Evolutionary conservation across 805 yeast species (phyloP), one percentile per base, ranked within the genome.

Genomic region (Candida ortonii): DNA sequence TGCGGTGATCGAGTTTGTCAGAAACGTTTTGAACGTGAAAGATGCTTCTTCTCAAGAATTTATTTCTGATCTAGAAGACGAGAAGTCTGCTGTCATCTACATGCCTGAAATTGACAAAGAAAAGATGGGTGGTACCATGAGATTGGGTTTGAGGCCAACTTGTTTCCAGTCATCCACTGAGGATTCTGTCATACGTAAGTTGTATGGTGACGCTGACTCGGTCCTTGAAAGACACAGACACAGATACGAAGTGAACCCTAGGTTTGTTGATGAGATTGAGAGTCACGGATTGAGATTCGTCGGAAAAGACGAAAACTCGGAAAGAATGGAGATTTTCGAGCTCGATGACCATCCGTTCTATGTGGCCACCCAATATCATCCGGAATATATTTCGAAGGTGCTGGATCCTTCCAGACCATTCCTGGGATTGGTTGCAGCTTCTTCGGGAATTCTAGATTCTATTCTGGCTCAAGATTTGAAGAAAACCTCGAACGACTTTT

Each of bases 91-190:
- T 33, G 94, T 93, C 39, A 85, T 93, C 30, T 93, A 87, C 70
- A 93, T 93, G 99, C 99, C 99, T 27, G 99, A 93, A 64, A 88
- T 90, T 44, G 95, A 88, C 65, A 90, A 88, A 69, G 80, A 84
- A 50, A 87, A 86, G 61, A 74, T 93, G 70, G 99, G 99, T 46
- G 99, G 99, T 49, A 90, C 97, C 33, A 93, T 93, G 99, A 82
- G 99, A 71, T 75, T 93, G 50, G 99, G 99, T 52, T 72, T 87
- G 47, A 88, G 96, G 65, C 78, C 89, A 48, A 88, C 97, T 24
- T 76, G 73, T 46, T 93, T 93, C 72, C 80, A 76, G 53, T 66
- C 66, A 12, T 77, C 70, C 44, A 64, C 84, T 30, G 81, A 81
- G 44, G 24, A 22, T 23, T 75, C 86, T 30, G 72, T 68, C 44